phyloP scores from a whole-genome alignment of 2,329 filamentous ascomycete species.

The Trichoderma asperellum region DNA sequence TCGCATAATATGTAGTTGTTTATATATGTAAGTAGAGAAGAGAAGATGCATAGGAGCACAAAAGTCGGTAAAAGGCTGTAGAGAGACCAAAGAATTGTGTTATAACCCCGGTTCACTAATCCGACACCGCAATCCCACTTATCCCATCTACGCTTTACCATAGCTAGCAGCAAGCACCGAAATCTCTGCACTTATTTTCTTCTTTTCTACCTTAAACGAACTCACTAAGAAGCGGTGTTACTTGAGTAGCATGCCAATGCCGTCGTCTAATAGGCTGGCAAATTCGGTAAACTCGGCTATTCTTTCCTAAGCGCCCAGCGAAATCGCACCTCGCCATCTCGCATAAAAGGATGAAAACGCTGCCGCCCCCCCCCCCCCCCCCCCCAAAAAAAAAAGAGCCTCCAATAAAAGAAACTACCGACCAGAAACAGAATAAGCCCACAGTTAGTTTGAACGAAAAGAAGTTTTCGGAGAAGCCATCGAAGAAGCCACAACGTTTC shows the following conservation, averaged over 20 bases:
- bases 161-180: slow-evolving; percentile 1
- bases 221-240: background rate
- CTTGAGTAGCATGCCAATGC: background rate
- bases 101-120: background rate
- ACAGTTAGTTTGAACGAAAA: background rate
- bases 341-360: background rate
- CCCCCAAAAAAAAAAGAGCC: too few species aligned
- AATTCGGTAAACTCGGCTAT: slow-evolving; percentile 9
- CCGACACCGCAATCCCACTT: background rate
- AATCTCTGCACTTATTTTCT: background rate
- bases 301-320: background rate
- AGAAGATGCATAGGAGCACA: background rate
- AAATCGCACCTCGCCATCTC: background rate
- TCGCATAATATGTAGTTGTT: background rate
- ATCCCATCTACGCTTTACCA: background rate
- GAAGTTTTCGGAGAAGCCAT: background rate
- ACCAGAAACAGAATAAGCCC: background rate
- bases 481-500: background rate
- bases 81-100: background rate
- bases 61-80: background rate
- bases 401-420: background rate
- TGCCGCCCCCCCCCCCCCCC: too few species aligned
- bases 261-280: background rate
- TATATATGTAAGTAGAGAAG: background rate
- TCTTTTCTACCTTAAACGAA: background rate